Percentiles rank a stretch among this genome's conserved stretches.
phyloP scores from a whole-genome alignment of 331 rosid genomes.

The Pyrus hybrid region DNA sequence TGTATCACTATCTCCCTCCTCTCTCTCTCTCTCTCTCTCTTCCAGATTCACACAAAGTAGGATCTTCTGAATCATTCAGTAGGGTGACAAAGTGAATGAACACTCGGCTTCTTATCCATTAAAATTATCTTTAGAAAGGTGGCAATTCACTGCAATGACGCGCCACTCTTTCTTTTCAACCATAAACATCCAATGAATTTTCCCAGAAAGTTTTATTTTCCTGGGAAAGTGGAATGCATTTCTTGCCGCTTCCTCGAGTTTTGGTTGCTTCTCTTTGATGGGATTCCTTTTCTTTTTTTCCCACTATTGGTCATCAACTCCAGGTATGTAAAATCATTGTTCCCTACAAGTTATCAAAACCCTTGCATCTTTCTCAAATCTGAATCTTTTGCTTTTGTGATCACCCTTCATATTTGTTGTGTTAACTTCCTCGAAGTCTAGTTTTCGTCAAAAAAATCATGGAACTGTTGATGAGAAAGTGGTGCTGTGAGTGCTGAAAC shows the following conservation, averaged over 20 bases:
- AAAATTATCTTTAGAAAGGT: slow-evolving; percentile 7
- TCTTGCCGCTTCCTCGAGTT: background rate
- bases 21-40: no score
- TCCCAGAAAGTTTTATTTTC: background rate
- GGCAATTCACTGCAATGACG: background rate
- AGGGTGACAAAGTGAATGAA: slow-evolving; percentile 3
- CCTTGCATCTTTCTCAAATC: background rate
- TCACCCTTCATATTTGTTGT: no score
- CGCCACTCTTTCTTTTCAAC: background rate
- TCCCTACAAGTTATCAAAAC: background rate
- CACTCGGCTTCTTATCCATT: background rate
- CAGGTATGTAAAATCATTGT: slow-evolving; percentile 8
- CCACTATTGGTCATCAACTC: slow-evolving; percentile 1
- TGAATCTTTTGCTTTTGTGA: background rate
- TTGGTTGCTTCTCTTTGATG: slow-evolving; percentile 13
- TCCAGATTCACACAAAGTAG: background rate
- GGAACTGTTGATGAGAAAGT: background rate
- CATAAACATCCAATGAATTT: background rate
- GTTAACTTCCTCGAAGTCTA: background rate
- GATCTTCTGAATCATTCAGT: slow-evolving; percentile 14
- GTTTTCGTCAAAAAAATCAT: background rate
- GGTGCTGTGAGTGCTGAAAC: background rate
- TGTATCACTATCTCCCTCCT: background rate
- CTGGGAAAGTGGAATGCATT: background rate
- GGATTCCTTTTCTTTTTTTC: background rate